Conservation (phyloP, 1,139 yeast genomes). For the Protomyces pachydermus region DNA sequence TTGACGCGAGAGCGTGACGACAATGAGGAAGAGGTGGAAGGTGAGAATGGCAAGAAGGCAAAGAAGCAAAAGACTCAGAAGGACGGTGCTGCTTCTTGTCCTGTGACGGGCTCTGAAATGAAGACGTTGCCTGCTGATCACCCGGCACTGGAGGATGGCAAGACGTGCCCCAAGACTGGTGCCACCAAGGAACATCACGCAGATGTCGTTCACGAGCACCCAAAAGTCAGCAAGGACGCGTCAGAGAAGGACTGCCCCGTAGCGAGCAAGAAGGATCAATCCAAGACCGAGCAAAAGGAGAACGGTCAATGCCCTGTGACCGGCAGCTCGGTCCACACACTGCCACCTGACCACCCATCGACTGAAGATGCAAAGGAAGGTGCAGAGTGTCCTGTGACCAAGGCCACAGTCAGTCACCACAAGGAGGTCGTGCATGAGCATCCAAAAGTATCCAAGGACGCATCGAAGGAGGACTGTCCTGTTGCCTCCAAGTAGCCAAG, state of each 20-base stretch:
- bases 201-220: conserved; percentile 19
- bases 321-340: conserved; percentile 6
- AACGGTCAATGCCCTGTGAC: conserved; percentile 18
- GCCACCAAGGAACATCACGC: conserved; percentile 19
- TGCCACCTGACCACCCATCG: conserved; percentile 25
- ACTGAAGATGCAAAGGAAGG: conserved; percentile 6
- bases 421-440: conserved; percentile 15
- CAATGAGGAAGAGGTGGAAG: neutral
- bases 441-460: conserved; percentile 6
- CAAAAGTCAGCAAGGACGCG: conserved; percentile 4
- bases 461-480: conserved; percentile 18
- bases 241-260: conserved; percentile 25
- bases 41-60: neutral
- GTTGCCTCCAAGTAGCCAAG: neutral
- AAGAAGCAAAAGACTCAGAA: neutral
- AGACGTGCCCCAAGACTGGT: conserved; percentile 13
- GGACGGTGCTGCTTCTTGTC: neutral
- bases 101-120: neutral
- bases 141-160: neutral
- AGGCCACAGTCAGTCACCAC: conserved; percentile 17
- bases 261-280: neutral
- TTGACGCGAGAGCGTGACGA: neutral
- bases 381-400: conserved; percentile 22
- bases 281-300: neutral
- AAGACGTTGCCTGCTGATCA: neutral